Conservation (phyloP, 169 alveolate genomes). For the Perkinsus olseni region DNA sequence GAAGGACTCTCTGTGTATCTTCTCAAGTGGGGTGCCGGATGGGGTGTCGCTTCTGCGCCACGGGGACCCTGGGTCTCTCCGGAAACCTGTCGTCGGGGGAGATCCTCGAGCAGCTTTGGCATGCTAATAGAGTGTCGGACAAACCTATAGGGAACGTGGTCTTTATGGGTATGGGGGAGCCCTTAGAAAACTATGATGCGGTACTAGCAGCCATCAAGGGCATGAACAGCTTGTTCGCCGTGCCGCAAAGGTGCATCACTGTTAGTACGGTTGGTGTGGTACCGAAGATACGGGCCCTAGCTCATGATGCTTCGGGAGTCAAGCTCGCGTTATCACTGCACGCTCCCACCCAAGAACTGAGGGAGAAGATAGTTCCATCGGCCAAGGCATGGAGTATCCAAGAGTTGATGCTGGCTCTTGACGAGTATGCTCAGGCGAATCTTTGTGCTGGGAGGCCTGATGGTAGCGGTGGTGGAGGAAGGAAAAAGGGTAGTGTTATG, state of each 20-base stretch:
- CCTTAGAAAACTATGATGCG: conserved; percentile 42
- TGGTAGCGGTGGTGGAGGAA: conserved; percentile 14
- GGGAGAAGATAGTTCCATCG: conserved; percentile 35
- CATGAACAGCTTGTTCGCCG: conserved; percentile 12
- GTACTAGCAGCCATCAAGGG: conserved; percentile 32
- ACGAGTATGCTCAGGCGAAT: conserved; percentile 10
- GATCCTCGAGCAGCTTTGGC: conserved; percentile 39
- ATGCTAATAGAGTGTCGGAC: conserved; percentile 17
- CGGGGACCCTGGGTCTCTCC: conserved; percentile 42
- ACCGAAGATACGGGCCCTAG: conserved; percentile 23
- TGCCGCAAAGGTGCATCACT: conserved; percentile 28
- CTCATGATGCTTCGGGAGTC: conserved; percentile 42
- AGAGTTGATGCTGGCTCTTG: conserved; percentile 30
- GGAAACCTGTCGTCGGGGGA: conserved; percentile 43
- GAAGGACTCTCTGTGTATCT: conserved; percentile 34
- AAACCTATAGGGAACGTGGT: conserved; percentile 41
- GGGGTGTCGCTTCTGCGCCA: conserved; percentile 51
- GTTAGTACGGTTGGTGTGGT: conserved; percentile 46
- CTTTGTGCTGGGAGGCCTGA: conserved; percentile 7
- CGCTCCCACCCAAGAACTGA: conserved; percentile 37
- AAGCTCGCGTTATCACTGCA: conserved; percentile 42
- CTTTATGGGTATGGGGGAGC: conserved; percentile 58
- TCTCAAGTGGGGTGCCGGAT: conserved; percentile 47
- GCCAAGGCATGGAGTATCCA: conserved; percentile 25
- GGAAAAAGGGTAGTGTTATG: conserved; percentile 15